Evolutionary conservation across 768 basidiomycete species (phyloP), one percentile per base, ranked within the genome.

Genomic region (Boletus tomentosulus): DNA sequence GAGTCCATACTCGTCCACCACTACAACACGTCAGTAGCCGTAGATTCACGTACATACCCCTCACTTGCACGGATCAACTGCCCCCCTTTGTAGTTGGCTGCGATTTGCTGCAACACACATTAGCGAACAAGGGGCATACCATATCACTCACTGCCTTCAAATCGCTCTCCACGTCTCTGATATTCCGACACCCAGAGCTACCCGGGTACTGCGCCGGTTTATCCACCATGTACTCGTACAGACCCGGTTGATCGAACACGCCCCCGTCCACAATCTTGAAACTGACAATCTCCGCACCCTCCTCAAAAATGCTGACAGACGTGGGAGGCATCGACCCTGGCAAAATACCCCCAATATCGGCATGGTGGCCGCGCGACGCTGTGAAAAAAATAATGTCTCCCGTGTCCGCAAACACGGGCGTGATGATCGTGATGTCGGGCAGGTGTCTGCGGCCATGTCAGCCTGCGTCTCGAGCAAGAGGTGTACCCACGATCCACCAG

Each of bases 281-380:
- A 66, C 87, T 87, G 61, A 85, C 81, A 48, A 98, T 87, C 62
- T 93, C 82, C 0, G 95, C 96, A 19, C 95, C 95, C 68, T 98
- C 95, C 68, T 98, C 89, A 62, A 90, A 95, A 42, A 97, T 87
- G 57, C 82, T 92, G 59, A 87, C 86, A 11, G 87, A 89, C 2
- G 91, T 93, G 0, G 96, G 94, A 0, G 95, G 95, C 95, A 98
- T 98, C 35, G 89, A 93, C 1, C 91, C 92, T 6, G 94, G 92
- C 3, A 92, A 76, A 57, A 96, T 94, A 0, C 93, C 93, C 2
- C 93, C 92, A 57, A 94, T 89, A 72, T 96, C 93, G 4, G 92
- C 92, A 70, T 97, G 94, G 67, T 98, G 94, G 0, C 92, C 94
- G 48, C 95, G 81, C 12, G 92, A 93, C 13, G 94, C 95, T 8